These are phyloP conservation scores for Sparassis latifolia DNA, from an alignment of 1,284 basidiomycete genomes.

Conservation along the genomic window DNA sequence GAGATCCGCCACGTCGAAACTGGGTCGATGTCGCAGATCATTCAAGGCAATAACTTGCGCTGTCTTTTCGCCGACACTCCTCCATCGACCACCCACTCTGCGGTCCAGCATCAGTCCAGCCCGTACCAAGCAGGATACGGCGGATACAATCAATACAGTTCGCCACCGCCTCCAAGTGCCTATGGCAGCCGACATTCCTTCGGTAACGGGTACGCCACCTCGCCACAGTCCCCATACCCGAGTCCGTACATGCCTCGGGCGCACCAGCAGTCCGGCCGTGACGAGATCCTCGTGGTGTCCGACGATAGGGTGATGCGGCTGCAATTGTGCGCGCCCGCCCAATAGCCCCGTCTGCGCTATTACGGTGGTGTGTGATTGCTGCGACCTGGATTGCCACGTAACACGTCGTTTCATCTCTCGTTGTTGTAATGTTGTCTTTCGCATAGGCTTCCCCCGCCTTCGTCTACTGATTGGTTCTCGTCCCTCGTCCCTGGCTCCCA, in stretches of 20 bases:
- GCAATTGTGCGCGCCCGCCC: conserved; percentile 32
- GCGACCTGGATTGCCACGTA: conserved; percentile 4
- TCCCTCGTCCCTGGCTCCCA: conserved; percentile 2
- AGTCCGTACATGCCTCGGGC: conserved; percentile 39
- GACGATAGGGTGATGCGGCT: conserved; percentile 73
- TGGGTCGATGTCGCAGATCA: conserved; percentile 89
- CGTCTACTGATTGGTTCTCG: background rate
- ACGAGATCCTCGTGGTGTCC: conserved; percentile 76
- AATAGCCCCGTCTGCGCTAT: conserved; percentile 1
- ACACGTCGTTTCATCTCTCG: conserved; percentile 11
- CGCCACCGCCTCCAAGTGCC: conserved; percentile 8
- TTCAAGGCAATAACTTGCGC: conserved; percentile 86
- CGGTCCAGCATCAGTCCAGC: conserved; percentile 23
- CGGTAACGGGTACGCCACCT: conserved; percentile 36
- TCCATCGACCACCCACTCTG: conserved; percentile 64
- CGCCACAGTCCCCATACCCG: conserved; percentile 30
- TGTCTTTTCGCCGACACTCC: conserved; percentile 93
- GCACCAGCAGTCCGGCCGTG: conserved; percentile 40
- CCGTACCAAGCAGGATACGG: conserved; percentile 25
- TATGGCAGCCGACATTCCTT: conserved; percentile 25
- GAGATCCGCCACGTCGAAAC: conserved; percentile 96
- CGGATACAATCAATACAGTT: conserved; percentile 33
- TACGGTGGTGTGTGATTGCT: background rate
- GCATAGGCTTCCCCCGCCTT: conserved; percentile 3
- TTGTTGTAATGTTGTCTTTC: conserved; percentile 12